These are phyloP conservation scores for Lactarius hatsudake DNA, from an alignment of 768 basidiomycete genomes.

Conservation along the genomic window DNA sequence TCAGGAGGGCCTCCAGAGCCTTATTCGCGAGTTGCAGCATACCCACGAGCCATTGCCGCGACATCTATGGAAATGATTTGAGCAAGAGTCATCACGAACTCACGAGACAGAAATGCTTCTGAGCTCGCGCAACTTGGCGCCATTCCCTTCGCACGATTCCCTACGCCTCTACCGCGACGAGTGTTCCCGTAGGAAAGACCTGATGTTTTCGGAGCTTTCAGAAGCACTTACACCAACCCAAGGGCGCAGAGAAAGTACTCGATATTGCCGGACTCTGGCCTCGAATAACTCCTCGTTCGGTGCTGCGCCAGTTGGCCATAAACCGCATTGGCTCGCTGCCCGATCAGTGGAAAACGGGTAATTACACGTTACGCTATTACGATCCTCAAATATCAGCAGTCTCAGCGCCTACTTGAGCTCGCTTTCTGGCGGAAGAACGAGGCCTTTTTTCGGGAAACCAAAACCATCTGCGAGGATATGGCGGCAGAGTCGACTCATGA, in stretches of 20 bases:
- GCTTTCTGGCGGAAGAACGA: background rate
- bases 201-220: background rate
- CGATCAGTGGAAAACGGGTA: background rate
- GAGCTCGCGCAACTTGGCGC: background rate
- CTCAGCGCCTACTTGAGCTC: slow-evolving; percentile 15
- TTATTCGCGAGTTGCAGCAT: slow-evolving; percentile 6
- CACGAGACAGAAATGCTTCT: background rate
- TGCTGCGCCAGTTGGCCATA: slow-evolving; percentile 28
- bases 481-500: slow-evolving; percentile 2
- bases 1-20: background rate
- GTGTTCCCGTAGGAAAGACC: background rate
- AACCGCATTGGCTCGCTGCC: slow-evolving; percentile 22
- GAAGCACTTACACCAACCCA: slow-evolving; percentile 1
- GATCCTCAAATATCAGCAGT: slow-evolving; percentile 14
- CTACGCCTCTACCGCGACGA: background rate
- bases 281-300: slow-evolving; percentile 12
- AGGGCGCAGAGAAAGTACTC: background rate
- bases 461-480: background rate
- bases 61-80: slow-evolving; percentile 15
- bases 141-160: background rate
- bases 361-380: slow-evolving; percentile 1
- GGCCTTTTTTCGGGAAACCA: slow-evolving; percentile 12
- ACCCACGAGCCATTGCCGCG: background rate
- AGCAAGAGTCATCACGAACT: background rate
- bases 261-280: slow-evolving; percentile 14